A percentile compares a stretch with the other conserved stretches of the same genome.
Evolutionary conservation across 2,329 filamentous ascomycete species (phyloP).

Genomic region (Stenocarpella maydis): DNA sequence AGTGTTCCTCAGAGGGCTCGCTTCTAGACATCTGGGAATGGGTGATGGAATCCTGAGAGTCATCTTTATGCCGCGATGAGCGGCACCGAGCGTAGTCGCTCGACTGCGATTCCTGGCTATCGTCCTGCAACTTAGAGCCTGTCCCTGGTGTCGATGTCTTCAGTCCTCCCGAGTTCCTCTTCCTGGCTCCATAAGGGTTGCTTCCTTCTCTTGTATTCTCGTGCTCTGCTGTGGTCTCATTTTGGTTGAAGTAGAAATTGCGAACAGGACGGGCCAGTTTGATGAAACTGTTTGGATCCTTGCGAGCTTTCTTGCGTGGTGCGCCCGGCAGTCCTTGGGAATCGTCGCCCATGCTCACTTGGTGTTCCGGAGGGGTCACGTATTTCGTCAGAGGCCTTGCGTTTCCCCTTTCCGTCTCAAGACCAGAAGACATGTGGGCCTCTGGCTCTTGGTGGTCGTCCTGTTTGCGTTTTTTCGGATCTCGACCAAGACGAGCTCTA

Average conservation of each 20-base stretch:
- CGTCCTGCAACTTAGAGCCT: not conserved
- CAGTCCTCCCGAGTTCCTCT: not conserved
- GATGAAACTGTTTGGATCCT: too few relatives aligned
- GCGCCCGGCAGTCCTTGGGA: not conserved
- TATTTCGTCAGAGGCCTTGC: not conserved
- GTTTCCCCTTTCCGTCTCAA: not conserved
- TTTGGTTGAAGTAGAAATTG: not conserved
- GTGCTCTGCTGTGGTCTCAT: not conserved
- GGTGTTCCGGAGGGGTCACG: not conserved
- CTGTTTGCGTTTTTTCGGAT: constrained; percentile 20
- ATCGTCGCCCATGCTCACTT: not conserved
- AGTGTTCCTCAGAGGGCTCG: not conserved
- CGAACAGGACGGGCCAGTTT: not conserved
- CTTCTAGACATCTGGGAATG: constrained; percentile 33
- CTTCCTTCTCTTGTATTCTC: not conserved
- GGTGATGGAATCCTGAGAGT: constrained; percentile 36
- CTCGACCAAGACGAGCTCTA: not conserved
- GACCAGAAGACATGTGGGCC: not conserved
- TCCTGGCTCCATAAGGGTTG: not conserved
- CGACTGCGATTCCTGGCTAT: constrained; percentile 9
- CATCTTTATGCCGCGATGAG: constrained; percentile 28
- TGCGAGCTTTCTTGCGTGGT: constrained; percentile 10
- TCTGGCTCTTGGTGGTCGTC: not conserved
- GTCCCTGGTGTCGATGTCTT: not conserved
- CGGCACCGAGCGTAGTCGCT: constrained; percentile 30